Evolutionary conservation across 163 green algal species (phyloP), one percentile per base, ranked within the genome.

Genomic region (Chlamydomonas reinhardtii): DNA sequence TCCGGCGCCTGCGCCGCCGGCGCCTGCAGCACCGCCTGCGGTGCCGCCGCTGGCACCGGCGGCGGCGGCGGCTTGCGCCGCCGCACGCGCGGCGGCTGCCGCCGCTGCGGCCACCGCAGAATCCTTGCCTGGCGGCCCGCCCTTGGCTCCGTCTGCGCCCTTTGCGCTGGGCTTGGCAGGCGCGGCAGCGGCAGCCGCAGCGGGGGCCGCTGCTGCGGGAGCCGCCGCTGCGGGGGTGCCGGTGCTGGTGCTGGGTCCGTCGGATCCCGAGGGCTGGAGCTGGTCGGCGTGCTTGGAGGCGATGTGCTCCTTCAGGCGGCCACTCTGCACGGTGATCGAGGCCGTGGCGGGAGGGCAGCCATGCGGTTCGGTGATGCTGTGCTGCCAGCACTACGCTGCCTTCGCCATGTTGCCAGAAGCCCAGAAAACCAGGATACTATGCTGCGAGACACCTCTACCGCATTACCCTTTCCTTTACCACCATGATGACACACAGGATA

Each of bases 291-390:
- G 86, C 39, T 98, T 92, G 85, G 95, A 95, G 35, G 92, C 89
- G 14, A 98, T 90, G 88, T 98, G 95, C n/a, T 97, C 93, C 68
- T 96, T 94, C 19, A 97, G 91, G 2, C 94, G 82, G 24, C 85
- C 91, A 59, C 76, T 93, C 88, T 93, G 76, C 34, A 52, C 39
- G 39, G 39, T 48, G 39, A 8, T 48, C 39, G 39, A 48, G 5
- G 39, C 39, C 5, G 39, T 48, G 39, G n/a, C n/a, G n/a, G n/a
- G n/a, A n/a, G n/a, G n/a, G n/a, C n/a, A n/a, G n/a, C n/a, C n/a
- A n/a, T n/a, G n/a, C n/a, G n/a, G n/a, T n/a, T n/a, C n/a, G n/a
- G n/a, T n/a, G n/a, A n/a, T n/a, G n/a, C 39, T 48, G 39, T 48
- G 39, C 39, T 48, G 39, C 39, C 39, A 48, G 39, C 5, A 48